Conservation (phyloP, 495 filamentous ascomycete genomes). For the Penicillium odoratum region DNA sequence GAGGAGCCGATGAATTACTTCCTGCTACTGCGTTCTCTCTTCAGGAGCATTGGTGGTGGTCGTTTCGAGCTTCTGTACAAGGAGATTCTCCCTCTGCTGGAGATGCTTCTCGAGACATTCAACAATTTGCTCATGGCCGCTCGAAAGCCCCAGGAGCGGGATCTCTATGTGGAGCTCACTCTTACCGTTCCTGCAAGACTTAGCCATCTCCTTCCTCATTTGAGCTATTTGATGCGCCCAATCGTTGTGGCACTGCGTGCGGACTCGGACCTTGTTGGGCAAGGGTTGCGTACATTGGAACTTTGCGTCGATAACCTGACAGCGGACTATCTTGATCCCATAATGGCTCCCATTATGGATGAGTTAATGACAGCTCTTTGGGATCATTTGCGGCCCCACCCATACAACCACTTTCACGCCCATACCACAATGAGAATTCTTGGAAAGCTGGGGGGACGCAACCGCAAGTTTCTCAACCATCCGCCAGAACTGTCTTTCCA, state of each 20-base stretch:
- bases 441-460: conserved; percentile 93
- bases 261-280: conserved; percentile 89
- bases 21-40: conserved; percentile 84
- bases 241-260: conserved; percentile 91
- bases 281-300: conserved; percentile 90
- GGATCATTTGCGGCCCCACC: conserved; percentile 87
- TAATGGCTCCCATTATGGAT: conserved; percentile 98
- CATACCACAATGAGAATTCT: conserved; percentile 99
- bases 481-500: conserved; percentile 78
- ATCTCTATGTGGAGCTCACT: conserved; percentile 95
- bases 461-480: conserved; percentile 89
- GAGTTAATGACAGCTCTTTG: conserved; percentile 96
- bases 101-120: conserved; percentile 96
- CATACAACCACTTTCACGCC: conserved; percentile 94
- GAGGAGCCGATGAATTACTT: conserved; percentile 99
- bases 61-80: conserved; percentile 98
- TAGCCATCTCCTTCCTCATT: conserved; percentile 93
- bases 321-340: conserved; percentile 95
- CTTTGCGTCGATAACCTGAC: conserved; percentile 98
- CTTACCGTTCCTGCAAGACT: conserved; percentile 93
- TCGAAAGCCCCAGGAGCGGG: conserved; percentile 82
- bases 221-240: conserved; percentile 96
- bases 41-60: conserved; percentile 94
- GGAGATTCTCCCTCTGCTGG: conserved; percentile 90
- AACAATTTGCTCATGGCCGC: conserved; percentile 90